These are phyloP conservation scores for Calonectria pseudoreteaudii DNA, from an alignment of 2,329 filamentous ascomycete species.

Conservation along the genomic window DNA sequence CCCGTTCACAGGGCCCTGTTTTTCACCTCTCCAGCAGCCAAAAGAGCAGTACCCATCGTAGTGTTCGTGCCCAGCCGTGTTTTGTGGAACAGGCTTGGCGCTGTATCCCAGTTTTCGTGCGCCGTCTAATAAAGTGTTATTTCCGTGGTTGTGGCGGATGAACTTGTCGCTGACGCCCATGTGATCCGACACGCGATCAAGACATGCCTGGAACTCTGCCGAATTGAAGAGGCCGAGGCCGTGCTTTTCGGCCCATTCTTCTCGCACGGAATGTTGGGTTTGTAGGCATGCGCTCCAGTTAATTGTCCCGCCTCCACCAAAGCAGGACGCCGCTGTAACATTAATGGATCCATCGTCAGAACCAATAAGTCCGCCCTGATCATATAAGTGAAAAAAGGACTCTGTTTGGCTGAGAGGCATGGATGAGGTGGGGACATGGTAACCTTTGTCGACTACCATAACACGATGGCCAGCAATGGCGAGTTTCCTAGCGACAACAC, in stretches of 20 bases:
- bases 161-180: slow-evolving; percentile 77
- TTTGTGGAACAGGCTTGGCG: slow-evolving; percentile 77
- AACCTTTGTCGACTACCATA: slow-evolving; percentile 80
- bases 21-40: slow-evolving; percentile 70
- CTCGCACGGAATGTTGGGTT: slow-evolving; percentile 77
- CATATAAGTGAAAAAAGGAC: slow-evolving; percentile 11
- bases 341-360: slow-evolving; percentile 62
- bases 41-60: slow-evolving; percentile 72
- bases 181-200: slow-evolving; percentile 78
- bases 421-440: slow-evolving; percentile 73
- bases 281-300: slow-evolving; percentile 76
- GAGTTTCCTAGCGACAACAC: slow-evolving; percentile 79
- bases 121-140: slow-evolving; percentile 76
- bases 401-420: slow-evolving; percentile 69
- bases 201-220: slow-evolving; percentile 73
- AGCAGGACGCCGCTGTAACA: slow-evolving; percentile 74
- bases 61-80: slow-evolving; percentile 72
- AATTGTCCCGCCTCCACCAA: slow-evolving; percentile 82
- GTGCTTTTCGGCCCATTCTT: slow-evolving; percentile 75
- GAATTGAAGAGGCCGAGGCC: slow-evolving; percentile 79
- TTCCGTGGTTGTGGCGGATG: slow-evolving; percentile 76
- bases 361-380: neutral
- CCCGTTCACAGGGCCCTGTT: slow-evolving; percentile 78
- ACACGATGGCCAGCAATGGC: slow-evolving; percentile 77
- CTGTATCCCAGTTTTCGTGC: slow-evolving; percentile 76